Evolutionary conservation across 352 stramenopile genomes (phyloP), one percentile per base, ranked within the genome.

Genomic region (Globisporangium cystogenes): DNA sequence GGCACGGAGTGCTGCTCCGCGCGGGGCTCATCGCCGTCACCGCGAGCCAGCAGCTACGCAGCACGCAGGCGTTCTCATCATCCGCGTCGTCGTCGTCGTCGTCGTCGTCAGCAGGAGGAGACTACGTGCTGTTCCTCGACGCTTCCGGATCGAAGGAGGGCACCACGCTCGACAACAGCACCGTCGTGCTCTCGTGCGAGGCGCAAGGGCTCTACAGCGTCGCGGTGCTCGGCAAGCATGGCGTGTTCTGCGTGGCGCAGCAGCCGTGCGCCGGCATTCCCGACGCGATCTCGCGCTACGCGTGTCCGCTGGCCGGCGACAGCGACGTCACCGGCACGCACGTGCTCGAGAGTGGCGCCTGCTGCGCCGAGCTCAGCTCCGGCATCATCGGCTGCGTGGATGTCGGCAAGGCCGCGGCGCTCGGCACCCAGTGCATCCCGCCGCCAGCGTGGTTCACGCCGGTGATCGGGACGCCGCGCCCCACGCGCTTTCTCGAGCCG

Each of bases 221-320:
- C 29, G 60, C 27, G 7, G 71, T 85, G 14, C 55, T 54, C 29
- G 71, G 71, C 37, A 51, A 67, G 16, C 21, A 26, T 12, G 67
- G 61, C n/a, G 50, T 68, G 21, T 85, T 72, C 50, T 85, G 74
- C 49, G 57, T 82, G 29, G 51, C 55, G 1, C 39, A 71, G 39
- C 39, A 51, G 29, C 54, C 67, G 29, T 85, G 74, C 16, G 57
- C 65, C 15, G 74, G 74, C 3, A 49, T 35, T 0, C 27, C 56
- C 7, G 35, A 43, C 14, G 3, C 29, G 5, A 29, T 59, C 52
- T 24, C 40, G 8, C 27, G 37, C 10, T 61, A 74, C n/a, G 59
- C 60, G 1, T 85, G 74, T 44, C 74, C 74, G 3, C 42, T 37
- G 7, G 51, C 54, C 12, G 71, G 71, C 23, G 58, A 65, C 23